phyloP scores from a whole-genome alignment of 352 stramenopile species.

The Globisporangium solare region DNA sequence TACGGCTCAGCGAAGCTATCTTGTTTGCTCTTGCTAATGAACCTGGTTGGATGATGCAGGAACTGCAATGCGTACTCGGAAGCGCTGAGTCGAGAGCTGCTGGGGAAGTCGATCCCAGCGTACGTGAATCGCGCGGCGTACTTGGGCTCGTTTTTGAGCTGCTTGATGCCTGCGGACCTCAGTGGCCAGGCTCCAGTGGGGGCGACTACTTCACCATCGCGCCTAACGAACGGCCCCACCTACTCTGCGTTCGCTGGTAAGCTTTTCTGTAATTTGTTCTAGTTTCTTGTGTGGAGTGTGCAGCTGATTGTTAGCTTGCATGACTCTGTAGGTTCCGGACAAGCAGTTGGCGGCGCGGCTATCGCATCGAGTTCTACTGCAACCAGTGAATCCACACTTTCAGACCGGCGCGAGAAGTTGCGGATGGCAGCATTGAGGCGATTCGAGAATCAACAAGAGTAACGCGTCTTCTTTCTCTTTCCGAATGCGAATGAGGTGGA shows the following conservation, averaged over 20 bases:
- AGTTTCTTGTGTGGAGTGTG: not conserved
- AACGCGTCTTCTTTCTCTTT: slow-evolving; percentile 10
- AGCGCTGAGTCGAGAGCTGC: slow-evolving; percentile 74
- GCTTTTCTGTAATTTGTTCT: not conserved
- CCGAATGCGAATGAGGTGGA: slow-evolving; percentile 9
- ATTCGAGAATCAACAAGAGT: slow-evolving; percentile 25
- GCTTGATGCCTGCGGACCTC: slow-evolving; percentile 57
- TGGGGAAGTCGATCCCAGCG: slow-evolving; percentile 75
- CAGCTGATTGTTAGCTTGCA: not conserved
- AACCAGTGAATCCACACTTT: slow-evolving; percentile 22
- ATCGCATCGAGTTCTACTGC: slow-evolving; percentile 7
- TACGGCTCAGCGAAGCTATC: not conserved
- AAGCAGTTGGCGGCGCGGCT: slow-evolving; percentile 23
- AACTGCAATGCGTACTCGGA: slow-evolving; percentile 96
- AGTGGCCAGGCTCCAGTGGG: slow-evolving; percentile 60
- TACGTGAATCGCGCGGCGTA: slow-evolving; percentile 94
- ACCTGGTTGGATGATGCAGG: slow-evolving; percentile 9
- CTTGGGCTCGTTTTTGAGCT: slow-evolving; percentile 88
- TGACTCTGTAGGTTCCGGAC: slow-evolving; percentile 34
- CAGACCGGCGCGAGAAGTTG: slow-evolving; percentile 63
- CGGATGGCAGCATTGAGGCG: slow-evolving; percentile 56
- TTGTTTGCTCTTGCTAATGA: not conserved
- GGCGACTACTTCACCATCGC: slow-evolving; percentile 7
- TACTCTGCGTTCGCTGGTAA: slow-evolving; percentile 67
- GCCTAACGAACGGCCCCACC: slow-evolving; percentile 15